These are phyloP conservation scores for Hibiscus mutabilis DNA, from an alignment of 345 rosid species.

Conservation along the genomic window DNA sequence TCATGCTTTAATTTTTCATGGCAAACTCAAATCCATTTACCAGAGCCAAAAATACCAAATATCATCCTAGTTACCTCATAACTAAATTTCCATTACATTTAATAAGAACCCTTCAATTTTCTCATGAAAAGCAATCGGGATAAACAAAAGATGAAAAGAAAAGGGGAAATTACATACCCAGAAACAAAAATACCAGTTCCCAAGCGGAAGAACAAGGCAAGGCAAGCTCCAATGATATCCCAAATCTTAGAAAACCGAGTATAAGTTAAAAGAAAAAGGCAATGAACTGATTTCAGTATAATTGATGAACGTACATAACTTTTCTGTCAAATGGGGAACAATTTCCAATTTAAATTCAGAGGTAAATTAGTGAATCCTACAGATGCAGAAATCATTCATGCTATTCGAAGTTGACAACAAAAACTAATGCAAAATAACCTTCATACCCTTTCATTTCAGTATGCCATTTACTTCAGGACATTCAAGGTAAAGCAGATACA, in stretches of 20 bases:
- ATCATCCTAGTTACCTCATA: neutral
- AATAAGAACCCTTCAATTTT: neutral
- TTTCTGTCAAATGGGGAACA: neutral
- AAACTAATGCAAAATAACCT: neutral
- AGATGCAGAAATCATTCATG: no score
- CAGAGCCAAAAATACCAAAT: neutral
- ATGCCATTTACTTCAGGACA: no score
- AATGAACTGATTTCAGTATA: no score
- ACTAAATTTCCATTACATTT: neutral
- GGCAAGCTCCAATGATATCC: constrained; percentile 63
- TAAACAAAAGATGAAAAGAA: neutral
- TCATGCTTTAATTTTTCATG: neutral
- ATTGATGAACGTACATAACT: neutral
- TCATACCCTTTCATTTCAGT: neutral
- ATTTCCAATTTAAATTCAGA: no score
- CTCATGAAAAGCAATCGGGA: neutral
- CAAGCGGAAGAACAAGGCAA: constrained; percentile 56
- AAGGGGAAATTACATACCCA: constrained; percentile 34
- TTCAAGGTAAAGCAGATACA: no score
- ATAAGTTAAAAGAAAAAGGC: no score
- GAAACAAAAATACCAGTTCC: constrained; percentile 75
- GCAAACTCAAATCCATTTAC: neutral
- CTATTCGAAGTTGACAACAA: no score
- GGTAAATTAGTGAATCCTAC: no score
- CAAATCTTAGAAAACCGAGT: constrained; percentile 23